Evolutionary conservation across 2,329 filamentous ascomycete genomes (phyloP).

Genomic region (Myriosclerotinia curreyana): DNA sequence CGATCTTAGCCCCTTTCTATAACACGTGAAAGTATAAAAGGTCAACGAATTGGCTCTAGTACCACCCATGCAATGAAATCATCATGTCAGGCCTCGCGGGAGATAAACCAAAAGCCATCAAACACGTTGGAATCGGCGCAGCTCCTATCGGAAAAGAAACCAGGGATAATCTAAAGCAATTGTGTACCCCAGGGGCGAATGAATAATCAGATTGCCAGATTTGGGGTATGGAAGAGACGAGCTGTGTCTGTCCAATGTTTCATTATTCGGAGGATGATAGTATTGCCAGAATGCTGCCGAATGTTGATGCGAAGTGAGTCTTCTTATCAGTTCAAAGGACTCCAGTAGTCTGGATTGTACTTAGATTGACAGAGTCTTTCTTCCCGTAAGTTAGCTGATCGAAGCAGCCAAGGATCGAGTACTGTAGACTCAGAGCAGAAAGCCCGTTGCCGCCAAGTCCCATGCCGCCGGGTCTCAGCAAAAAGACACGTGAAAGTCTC

Average conservation of each 20-base stretch:
- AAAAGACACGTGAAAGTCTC: too few species aligned
- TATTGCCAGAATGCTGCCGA: constrained; percentile 46
- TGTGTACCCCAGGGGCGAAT: constrained; percentile 43
- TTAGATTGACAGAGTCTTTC: not conserved
- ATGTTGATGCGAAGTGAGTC: constrained; percentile 38
- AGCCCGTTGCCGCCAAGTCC: too few species aligned
- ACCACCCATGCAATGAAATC: constrained; percentile 72
- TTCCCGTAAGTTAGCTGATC: too few species aligned
- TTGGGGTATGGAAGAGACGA: constrained; percentile 54
- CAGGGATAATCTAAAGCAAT: constrained; percentile 43
- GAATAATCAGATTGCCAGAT: constrained; percentile 49
- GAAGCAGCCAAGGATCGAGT: too few species aligned
- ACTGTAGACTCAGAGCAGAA: too few species aligned
- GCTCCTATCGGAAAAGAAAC: constrained; percentile 46
- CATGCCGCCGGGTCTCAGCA: too few species aligned
- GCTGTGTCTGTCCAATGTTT: constrained; percentile 31
- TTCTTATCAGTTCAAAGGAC: too few species aligned
- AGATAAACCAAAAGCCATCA: constrained; percentile 54
- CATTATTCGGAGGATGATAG: constrained; percentile 50
- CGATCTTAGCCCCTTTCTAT: constrained; percentile 69
- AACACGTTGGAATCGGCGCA: constrained; percentile 46
- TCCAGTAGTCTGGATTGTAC: not conserved
- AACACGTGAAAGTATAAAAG: constrained; percentile 62
- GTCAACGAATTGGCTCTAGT: constrained; percentile 67
- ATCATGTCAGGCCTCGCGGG: constrained; percentile 30